Conservation (phyloP, 768 basidiomycete species). For the Erythrobasidium yunnanense region DNA sequence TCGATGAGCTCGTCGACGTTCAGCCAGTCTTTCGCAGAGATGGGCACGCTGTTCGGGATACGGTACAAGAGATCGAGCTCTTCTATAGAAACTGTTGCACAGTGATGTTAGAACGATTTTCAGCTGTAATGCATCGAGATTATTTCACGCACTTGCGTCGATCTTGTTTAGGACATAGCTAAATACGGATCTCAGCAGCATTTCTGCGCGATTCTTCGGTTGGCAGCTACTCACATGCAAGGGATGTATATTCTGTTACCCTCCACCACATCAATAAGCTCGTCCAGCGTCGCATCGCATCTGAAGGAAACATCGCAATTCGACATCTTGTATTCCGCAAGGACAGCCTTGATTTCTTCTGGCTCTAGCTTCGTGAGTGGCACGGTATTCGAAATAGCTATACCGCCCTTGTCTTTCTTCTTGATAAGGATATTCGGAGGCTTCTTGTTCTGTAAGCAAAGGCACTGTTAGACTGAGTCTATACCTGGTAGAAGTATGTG, state of each 20-base stretch:
- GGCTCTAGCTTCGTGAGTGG: conserved; percentile 90
- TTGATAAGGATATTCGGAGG: conserved; percentile 62
- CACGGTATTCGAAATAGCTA: conserved; percentile 91
- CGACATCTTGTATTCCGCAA: conserved; percentile 73
- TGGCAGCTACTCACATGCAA: conserved; percentile 56
- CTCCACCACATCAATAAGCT: conserved; percentile 93
- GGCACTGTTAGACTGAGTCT: conserved; percentile 48
- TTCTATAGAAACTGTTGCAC: conserved; percentile 11
- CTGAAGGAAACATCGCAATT: conserved; percentile 88
- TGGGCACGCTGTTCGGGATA: conserved; percentile 88
- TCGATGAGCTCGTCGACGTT: conserved; percentile 90
- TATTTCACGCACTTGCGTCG: conserved; percentile 66
- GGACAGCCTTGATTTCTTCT: conserved; percentile 87
- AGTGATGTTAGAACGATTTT: not conserved
- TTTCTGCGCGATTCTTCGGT: not conserved
- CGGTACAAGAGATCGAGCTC: conserved; percentile 51
- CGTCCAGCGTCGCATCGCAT: conserved; percentile 84
- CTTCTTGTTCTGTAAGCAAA: conserved; percentile 56
- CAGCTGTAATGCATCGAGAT: conserved; percentile 47
- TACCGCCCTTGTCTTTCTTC: conserved; percentile 65
- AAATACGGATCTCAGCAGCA: conserved; percentile 17
- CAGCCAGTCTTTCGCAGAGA: conserved; percentile 88
- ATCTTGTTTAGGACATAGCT: conserved; percentile 72
- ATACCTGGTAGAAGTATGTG: not conserved
- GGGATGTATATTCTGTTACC: conserved; percentile 95